Conservation (phyloP, 176 grass and related monocot species). For the Juncus effusus region DNA sequence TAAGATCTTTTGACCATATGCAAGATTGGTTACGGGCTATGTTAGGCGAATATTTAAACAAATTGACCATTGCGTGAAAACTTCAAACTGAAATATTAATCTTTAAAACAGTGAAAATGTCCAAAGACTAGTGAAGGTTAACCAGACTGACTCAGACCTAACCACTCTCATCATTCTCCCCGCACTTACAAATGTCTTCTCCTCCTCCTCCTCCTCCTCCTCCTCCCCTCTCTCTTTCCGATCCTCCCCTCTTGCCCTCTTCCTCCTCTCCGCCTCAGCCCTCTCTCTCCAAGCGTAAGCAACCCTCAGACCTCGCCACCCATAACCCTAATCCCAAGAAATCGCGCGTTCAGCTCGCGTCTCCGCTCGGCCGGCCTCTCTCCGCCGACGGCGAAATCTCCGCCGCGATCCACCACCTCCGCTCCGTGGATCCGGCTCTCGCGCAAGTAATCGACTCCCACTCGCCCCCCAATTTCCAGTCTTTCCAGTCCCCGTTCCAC, state of each 20-base stretch:
- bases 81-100: too few relatives aligned
- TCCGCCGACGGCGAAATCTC: constrained; percentile 58
- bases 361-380: constrained; percentile 43
- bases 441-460: constrained; percentile 69
- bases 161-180: too few relatives aligned
- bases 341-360: constrained; percentile 18
- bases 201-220: neutral
- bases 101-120: too few relatives aligned
- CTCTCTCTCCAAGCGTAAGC: constrained; percentile 27
- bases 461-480: constrained; percentile 68
- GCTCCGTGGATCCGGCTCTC: constrained; percentile 46
- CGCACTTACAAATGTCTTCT: neutral
- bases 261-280: constrained; percentile 30
- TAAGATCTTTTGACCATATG: too few relatives aligned
- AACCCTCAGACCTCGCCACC: constrained; percentile 14
- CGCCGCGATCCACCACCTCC: constrained; percentile 55
- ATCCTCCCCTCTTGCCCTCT: neutral
- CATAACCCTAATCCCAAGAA: constrained; percentile 67
- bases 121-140: too few relatives aligned
- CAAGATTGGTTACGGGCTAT: too few relatives aligned
- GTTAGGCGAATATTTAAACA: too few relatives aligned
- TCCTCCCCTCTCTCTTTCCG: too few relatives aligned
- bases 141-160: too few relatives aligned
- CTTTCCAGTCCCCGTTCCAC: constrained; percentile 80
- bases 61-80: too few relatives aligned